These are phyloP conservation scores for Psidium friedrichsthalianum DNA, from an alignment of 345 rosid species.

Conservation along the genomic window DNA sequence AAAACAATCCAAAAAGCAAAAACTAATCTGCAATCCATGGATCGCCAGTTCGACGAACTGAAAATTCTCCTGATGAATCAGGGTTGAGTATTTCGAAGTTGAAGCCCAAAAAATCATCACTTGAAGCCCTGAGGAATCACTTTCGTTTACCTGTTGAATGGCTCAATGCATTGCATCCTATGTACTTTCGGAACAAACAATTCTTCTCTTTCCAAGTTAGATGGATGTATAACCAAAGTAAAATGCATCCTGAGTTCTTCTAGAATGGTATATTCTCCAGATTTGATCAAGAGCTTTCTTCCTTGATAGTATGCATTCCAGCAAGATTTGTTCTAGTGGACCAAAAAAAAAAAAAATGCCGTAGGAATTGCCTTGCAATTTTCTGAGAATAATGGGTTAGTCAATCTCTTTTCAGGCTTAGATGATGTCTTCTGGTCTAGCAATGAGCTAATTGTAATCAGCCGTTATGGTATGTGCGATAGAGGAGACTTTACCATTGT, in stretches of 20 bases:
- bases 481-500: background rate
- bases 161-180: background rate
- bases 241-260: background rate
- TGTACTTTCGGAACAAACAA: background rate
- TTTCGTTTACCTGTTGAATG: no score
- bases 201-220: background rate
- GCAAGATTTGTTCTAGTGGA: background rate
- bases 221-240: background rate
- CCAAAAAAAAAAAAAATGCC: background rate
- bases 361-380: background rate
- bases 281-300: background rate
- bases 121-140: no score
- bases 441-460: background rate
- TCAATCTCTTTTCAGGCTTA: background rate
- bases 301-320: background rate
- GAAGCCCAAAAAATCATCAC: background rate
- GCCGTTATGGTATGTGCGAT: background rate
- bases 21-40: background rate
- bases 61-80: background rate
- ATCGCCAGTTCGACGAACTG: background rate
- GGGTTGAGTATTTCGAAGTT: background rate
- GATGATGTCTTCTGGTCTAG: background rate
- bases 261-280: background rate
- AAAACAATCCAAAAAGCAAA: background rate
- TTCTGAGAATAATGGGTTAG: background rate